phyloP scores from a whole-genome alignment of 768 basidiomycete genomes.

The Hysterangium stoloniferum region DNA sequence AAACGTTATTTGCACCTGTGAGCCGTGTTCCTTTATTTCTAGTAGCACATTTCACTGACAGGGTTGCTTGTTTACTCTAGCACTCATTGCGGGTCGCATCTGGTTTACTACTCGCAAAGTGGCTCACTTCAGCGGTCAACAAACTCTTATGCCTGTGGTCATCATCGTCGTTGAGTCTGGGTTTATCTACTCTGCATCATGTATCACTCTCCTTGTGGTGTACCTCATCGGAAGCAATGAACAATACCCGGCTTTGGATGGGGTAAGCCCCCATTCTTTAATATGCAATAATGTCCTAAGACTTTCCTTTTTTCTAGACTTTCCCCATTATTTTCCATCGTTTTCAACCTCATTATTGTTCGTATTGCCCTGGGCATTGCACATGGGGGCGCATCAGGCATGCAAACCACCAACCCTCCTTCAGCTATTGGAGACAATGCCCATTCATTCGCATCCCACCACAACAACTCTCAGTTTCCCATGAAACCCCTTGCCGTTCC shows the following conservation, averaged over 20 bases:
- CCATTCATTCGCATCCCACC: background rate
- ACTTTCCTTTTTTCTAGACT: constrained; percentile 18
- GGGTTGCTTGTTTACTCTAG: constrained; percentile 13
- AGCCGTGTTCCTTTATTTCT: constrained; percentile 6
- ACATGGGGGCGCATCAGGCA: constrained; percentile 7
- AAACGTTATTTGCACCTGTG: constrained; percentile 31
- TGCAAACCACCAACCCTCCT: constrained; percentile 5
- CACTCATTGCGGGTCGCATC: constrained; percentile 28
- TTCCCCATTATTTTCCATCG: constrained; percentile 32
- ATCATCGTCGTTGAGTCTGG: constrained; percentile 31
- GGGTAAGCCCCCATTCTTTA: constrained; percentile 20
- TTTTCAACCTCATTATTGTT: constrained; percentile 35
- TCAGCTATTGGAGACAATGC: background rate
- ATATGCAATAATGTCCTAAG: background rate
- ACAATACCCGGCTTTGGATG: constrained; percentile 29
- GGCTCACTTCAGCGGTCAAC: constrained; percentile 16
- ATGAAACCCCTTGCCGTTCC: constrained; percentile 10
- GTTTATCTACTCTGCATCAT: constrained; percentile 29
- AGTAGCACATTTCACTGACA: background rate
- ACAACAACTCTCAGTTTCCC: constrained; percentile 3
- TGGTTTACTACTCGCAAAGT: constrained; percentile 26
- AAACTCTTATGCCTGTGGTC: constrained; percentile 21
- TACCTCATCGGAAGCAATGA: constrained; percentile 23
- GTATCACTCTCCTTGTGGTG: constrained; percentile 25
- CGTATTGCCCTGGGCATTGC: constrained; percentile 23